A percentile compares a stretch with the other conserved stretches of the same genome.
phyloP scores from a whole-genome alignment of 2,329 filamentous ascomycete genomes.

The Chrysosporium queenslandicum region DNA sequence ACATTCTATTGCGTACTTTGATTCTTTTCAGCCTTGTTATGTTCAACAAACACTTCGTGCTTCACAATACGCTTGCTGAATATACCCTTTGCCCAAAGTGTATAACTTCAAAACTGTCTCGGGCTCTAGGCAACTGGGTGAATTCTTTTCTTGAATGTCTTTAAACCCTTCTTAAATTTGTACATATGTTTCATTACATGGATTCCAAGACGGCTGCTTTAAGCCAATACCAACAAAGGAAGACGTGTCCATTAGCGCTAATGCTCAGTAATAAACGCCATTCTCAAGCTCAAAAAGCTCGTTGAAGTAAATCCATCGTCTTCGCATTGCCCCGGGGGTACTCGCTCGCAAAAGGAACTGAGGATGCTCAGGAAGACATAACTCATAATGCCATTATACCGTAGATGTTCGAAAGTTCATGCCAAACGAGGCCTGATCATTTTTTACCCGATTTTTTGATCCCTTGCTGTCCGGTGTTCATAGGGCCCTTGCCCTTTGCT shows the following conservation, averaged over 20 bases:
- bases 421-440: no score
- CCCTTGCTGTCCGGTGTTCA: constrained; percentile 73
- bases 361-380: not conserved
- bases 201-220: not conserved
- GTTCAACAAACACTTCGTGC: not conserved
- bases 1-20: no score
- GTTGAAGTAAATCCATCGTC: not conserved
- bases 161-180: not conserved
- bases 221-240: not conserved
- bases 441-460: constrained; percentile 99
- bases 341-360: not conserved
- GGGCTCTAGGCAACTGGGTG: no score
- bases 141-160: not conserved
- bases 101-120: not conserved
- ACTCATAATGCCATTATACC: constrained; percentile 5
- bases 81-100: not conserved
- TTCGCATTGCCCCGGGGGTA: not conserved
- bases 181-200: constrained; percentile 5
- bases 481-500: constrained; percentile 75
- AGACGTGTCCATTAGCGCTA: not conserved
- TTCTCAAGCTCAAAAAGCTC: not conserved
- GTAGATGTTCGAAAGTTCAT: no score
- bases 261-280: not conserved
- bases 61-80: not conserved
- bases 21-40: no score